Percentiles rank a stretch among this genome's conserved stretches.
These are phyloP conservation scores for Lipomyces sp. DNA, from an alignment of 805 yeast species.

Conservation along the genomic window DNA sequence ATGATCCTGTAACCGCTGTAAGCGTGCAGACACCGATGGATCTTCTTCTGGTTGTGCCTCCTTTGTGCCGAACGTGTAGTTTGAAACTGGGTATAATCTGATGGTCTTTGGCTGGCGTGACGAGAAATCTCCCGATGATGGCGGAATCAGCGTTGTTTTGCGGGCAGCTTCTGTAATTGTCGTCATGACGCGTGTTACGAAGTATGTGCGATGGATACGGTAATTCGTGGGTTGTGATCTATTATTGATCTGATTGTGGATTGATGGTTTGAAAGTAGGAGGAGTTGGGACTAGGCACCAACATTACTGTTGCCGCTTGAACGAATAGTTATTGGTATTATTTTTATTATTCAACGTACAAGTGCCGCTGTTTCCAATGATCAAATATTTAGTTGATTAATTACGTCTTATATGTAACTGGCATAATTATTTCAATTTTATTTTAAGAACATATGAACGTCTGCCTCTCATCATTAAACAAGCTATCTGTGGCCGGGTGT, in stretches of 20 bases:
- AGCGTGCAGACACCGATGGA: constrained; percentile 40
- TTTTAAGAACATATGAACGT: too few species aligned
- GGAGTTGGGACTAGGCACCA: background rate
- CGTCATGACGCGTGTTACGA: constrained; percentile 21
- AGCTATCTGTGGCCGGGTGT: too few species aligned
- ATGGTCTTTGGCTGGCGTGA: constrained; percentile 40
- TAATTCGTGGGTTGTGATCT: background rate
- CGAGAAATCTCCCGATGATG: constrained; percentile 37
- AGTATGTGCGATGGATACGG: background rate
- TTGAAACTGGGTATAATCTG: constrained; percentile 44
- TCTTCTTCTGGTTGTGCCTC: constrained; percentile 45
- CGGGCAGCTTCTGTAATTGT: constrained; percentile 37
- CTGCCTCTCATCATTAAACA: too few species aligned
- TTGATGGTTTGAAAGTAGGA: background rate
- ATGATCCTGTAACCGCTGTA: constrained; percentile 42
- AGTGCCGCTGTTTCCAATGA: too few species aligned
- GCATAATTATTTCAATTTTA: too few species aligned
- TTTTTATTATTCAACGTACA: too few species aligned
- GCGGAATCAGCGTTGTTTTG: constrained; percentile 37
- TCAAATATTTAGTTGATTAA: too few species aligned
- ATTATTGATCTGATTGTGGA: background rate
- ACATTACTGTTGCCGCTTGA: too few species aligned
- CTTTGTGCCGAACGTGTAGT: constrained; percentile 44
- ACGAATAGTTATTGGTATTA: too few species aligned
- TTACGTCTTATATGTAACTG: too few species aligned